Base-by-base conservation (phyloP, 2,329 filamentous ascomycete species). In the Xylariaceae sp. region DNA sequence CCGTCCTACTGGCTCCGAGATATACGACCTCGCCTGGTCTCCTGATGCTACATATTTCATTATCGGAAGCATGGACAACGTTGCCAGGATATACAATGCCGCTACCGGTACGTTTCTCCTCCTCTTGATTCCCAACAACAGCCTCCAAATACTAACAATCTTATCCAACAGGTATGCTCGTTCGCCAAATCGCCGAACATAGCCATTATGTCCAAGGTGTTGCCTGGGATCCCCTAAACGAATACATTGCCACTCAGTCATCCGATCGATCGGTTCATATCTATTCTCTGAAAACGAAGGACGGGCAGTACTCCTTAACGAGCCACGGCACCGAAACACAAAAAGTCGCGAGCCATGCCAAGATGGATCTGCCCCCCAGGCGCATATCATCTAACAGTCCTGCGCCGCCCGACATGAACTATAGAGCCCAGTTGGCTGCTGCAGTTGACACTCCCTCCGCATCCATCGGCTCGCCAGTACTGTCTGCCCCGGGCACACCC, bases 41-140 rank as follows among this genome's bases (percentile, higher is more conserved):
- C 94, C 94, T n/a, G 93, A 98, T 67, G 90, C 88, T 32, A 75
- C 84, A 32, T 93, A 94, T 71, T 95, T 98, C 72, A 96, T 98
- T 59, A 96, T 94, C 20, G 93, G 93, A 32, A 97, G 93, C 70
- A 97, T 98, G 91, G 93, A 98, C 71, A 98, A 98, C 65, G 85
- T 97, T 64, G 91, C 93, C 47, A 82, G 92, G 48, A 97, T 98
- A 58, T 97, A 96, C 74, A 96, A 95, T 67, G 88, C 91, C 45
- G 85, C 87, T 54, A 93, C 87, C 59, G 92, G 59, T 59, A 52
- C 21, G 59, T 54, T 46, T 22, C 73, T 34, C 36, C 16, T 27
- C 7, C 42, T 17, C 36, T 6, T 19, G 22, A 8, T 20, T 12
- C 2, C 14, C 19, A 5, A 25, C 14, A 5, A 17, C n/a, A n/a